Conservation (phyloP, 441 rosid genomes). For the Pelargonium citronellum region DNA sequence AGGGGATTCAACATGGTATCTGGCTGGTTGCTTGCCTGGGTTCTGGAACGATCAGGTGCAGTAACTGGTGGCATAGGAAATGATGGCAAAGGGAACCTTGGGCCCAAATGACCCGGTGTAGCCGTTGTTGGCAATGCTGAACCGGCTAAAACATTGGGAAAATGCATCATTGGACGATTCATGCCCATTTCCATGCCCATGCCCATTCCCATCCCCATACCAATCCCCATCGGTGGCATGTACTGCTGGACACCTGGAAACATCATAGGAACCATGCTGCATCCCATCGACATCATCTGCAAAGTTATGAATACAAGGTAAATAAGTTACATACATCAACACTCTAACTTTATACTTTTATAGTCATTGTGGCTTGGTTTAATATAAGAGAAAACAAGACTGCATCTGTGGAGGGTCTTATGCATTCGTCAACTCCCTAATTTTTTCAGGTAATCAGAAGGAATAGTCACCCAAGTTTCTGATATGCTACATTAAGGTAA, state of each 20-base stretch:
- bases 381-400: too few species aligned
- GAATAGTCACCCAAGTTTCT: too few species aligned
- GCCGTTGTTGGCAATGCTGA: conserved; percentile 45
- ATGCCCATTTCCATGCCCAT: conserved; percentile 62
- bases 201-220: conserved; percentile 49
- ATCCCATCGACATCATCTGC: conserved; percentile 98
- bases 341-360: too few species aligned
- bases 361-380: too few species aligned
- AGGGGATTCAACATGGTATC: conserved; percentile 37
- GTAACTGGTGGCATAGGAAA: conserved; percentile 47
- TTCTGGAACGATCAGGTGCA: conserved; percentile 50
- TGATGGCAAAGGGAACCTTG: conserved; percentile 51
- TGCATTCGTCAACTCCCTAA: too few species aligned
- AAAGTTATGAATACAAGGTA: not conserved
- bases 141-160: conserved; percentile 57
- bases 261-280: conserved; percentile 85
- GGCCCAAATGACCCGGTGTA: conserved; percentile 47
- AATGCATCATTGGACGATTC: conserved; percentile 65
- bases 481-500: too few species aligned
- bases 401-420: too few species aligned
- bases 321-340: conserved; percentile 16
- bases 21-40: conserved; percentile 37
- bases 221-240: conserved; percentile 65
- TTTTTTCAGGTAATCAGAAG: too few species aligned
- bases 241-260: conserved; percentile 73